Evolutionary conservation across 225 moss, liverwort and hornwort genomes (phyloP), one percentile per base, ranked within the genome.

Genomic region (Lunularia cruciata): DNA sequence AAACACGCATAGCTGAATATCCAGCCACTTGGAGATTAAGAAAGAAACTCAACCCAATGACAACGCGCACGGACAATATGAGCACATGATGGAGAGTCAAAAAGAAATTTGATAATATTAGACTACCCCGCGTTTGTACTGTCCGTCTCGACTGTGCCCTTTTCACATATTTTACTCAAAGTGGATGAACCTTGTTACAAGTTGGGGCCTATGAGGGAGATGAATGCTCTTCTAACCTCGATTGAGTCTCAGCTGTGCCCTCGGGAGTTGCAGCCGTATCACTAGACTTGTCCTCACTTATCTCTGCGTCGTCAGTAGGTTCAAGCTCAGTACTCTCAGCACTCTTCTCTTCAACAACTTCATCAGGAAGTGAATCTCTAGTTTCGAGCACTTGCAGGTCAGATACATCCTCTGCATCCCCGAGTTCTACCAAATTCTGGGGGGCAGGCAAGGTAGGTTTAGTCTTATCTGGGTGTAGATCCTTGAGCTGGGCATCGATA

Each of bases 211-310:
- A 67, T 8, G 49, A 19, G 35, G 40, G 36, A 30, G 57, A 34
- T 60, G 47, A 56, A 19, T 57, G 55, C 60, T 70, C 70, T 58
- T 74, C 74, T 75, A 46, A 75, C 74, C 79, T 79, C 39, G 63
- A 60, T 32, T 60, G 73, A 45, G 45, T 47, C 52, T 65, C 64
- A 15, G 65, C 23, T 31, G 73, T 47, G 49, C 58, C 69, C 52
- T 63, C 51, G 19, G 39, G 33, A 57, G 69, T 23, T 38, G 69
- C 56, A 27, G 51, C 26, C 5, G 53, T n/a, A 27, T 71, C 66
- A 47, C 38, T 51, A 6, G 22, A 56, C 9, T 66, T 60, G 34
- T 58, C 74, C 27, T 27, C 31, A 33, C 71, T 69, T 57, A 67
- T 75, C 2, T 22, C 25, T 26, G 52, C 56, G 35, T 9, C 23